Evolutionary conservation across 345 rosid genomes (phyloP), one percentile per base, ranked within the genome.

Genomic region (Pistacia integerrima): DNA sequence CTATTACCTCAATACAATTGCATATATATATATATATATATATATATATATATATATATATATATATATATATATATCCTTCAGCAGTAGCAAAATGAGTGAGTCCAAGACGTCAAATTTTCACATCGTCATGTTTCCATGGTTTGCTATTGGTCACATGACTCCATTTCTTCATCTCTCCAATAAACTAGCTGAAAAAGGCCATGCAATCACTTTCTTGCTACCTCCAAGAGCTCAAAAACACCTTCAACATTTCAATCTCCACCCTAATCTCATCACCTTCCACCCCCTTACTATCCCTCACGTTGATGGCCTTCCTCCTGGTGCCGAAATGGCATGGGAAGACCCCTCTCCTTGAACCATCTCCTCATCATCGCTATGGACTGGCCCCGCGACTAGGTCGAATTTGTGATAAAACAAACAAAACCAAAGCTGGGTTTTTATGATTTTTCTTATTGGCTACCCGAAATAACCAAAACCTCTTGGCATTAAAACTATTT

Each of bases 321-420:
- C 78, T 0, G 96, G 94, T 5, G 74, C 90, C 0, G 89, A 74
- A 74, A 94, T 94, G 0, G 89, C 90, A 68, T 90, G 97, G 0
- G 97, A 94, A 70, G 92, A 28, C 88, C 94, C 25, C 63, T 88
- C 64, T 67, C 68, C 68, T 46, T 82, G 28, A 80, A 51, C 54
- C 81, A 80, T 69, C 80, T 81, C 49, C 94, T 94, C 38, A 76
- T 86, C 11, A 49, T 80, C 0, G 96, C 98, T 61, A 75, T 89
- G 84, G 93, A 94, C 76, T 86, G 77, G 9, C 84, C 91, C 38
- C 77, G 87, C 0, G 89, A 80, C 64, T 91, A 94, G 77, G 82
- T 91, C 2, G 82, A 88, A 71, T 22, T 70, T n/a, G 49, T 83
- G 1, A 64, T 91, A 33, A 16, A 16, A 2, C 71, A 75, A 28